Percentiles rank a stretch among this genome's conserved stretches.
These are phyloP conservation scores for Rhizoclosmatium globosum DNA, from an alignment of 192 early-diverging fungal species.

Conservation along the genomic window DNA sequence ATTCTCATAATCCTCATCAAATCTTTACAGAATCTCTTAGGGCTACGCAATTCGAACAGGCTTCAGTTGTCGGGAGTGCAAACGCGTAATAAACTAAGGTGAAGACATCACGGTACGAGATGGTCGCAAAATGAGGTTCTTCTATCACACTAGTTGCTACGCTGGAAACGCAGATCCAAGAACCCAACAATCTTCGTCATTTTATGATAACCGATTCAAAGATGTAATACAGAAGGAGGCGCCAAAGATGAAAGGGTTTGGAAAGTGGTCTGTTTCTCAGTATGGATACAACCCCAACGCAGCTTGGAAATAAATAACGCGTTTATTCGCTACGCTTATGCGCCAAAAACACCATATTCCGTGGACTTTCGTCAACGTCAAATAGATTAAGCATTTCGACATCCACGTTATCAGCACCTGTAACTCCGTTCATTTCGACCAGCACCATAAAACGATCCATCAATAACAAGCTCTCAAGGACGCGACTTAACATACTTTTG, in stretches of 20 bases:
- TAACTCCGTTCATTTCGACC: slow-evolving; percentile 4
- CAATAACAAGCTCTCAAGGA: slow-evolving; percentile 38
- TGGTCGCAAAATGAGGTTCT: slow-evolving; percentile 60
- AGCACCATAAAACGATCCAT: slow-evolving; percentile 32
- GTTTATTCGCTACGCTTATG: slow-evolving; percentile 4
- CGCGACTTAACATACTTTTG: slow-evolving; percentile 34
- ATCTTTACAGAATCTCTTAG: not conserved
- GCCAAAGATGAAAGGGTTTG: slow-evolving; percentile 49
- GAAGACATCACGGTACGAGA: slow-evolving; percentile 44
- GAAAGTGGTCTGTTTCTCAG: slow-evolving; percentile 52
- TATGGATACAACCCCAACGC: slow-evolving; percentile 49
- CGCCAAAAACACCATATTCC: slow-evolving; percentile 39
- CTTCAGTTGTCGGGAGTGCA: slow-evolving; percentile 53
- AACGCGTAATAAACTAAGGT: slow-evolving; percentile 37
- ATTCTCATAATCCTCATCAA: not conserved
- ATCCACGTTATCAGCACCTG: not conserved
- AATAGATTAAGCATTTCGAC: slow-evolving; percentile 37
- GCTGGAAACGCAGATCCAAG: slow-evolving; percentile 50
- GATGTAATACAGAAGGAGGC: slow-evolving; percentile 33
- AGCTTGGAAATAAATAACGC: slow-evolving; percentile 12
- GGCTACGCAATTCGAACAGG: slow-evolving; percentile 32
- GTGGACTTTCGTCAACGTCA: slow-evolving; percentile 33
- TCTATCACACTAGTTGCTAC: slow-evolving; percentile 54
- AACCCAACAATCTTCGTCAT: slow-evolving; percentile 44
- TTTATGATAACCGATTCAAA: slow-evolving; percentile 30